Evolutionary conservation across 331 rosid genomes (phyloP).

Genomic region (Pyrus hybrid): DNA sequence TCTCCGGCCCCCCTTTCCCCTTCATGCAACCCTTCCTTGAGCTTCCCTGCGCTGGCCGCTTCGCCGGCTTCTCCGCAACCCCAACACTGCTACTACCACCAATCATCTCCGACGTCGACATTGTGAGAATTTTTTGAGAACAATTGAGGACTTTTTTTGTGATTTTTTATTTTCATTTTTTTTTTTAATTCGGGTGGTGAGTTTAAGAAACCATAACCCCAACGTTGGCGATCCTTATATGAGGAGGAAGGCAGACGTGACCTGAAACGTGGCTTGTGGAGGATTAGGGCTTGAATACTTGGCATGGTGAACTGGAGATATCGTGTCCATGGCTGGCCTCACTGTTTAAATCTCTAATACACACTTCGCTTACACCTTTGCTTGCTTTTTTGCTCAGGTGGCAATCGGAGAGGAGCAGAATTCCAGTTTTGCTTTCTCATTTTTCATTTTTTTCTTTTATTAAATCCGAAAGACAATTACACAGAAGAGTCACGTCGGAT

Average conservation of each 20-base stretch:
- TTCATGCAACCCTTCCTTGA: constrained; percentile 95
- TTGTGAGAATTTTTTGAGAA: not conserved
- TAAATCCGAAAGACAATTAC: not conserved
- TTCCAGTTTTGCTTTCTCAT: not conserved
- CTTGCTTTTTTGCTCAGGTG: constrained; percentile 27
- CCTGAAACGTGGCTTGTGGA: constrained; percentile 66
- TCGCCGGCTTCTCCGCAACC: constrained; percentile 29
- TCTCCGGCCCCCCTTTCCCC: constrained; percentile 94
- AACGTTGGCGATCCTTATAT: constrained; percentile 23
- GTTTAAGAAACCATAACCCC: not conserved
- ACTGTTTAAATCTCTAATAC: constrained; percentile 37
- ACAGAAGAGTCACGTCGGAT: not conserved
- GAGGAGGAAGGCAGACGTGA: not conserved
- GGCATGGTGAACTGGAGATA: constrained; percentile 35
- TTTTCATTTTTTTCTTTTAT: not conserved
- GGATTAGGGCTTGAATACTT: constrained; percentile 33
- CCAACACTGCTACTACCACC: not conserved
- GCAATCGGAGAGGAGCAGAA: constrained; percentile 2
- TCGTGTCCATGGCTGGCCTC: constrained; percentile 54
- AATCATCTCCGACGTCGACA: constrained; percentile 7
- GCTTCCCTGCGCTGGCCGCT: constrained; percentile 53
- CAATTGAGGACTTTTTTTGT: not conserved
- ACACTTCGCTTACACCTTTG: constrained; percentile 55
- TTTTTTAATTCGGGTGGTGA: not conserved
- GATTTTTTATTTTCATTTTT: not conserved